Percentiles rank a stretch among this genome's conserved stretches.
Evolutionary conservation across 2,329 filamentous ascomycete species (phyloP).

Genomic region (Pyrenophora graminea): DNA sequence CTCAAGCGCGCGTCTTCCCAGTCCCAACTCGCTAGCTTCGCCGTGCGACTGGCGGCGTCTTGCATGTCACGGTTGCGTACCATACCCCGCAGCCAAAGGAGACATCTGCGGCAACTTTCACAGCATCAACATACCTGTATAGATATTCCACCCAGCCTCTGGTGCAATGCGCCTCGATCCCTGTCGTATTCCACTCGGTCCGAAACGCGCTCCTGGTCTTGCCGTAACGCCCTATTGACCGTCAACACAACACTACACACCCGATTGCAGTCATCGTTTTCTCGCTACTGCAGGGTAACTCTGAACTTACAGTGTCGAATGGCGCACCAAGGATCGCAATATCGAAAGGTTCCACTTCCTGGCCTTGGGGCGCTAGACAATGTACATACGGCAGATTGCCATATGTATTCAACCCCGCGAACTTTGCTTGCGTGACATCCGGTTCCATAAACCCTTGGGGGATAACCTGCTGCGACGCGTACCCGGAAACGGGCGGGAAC

Average conservation of each 20-base stretch:
- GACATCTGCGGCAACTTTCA: not conserved
- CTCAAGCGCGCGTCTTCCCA: not conserved
- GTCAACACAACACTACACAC: constrained; percentile 6
- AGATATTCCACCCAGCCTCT: constrained; percentile 51
- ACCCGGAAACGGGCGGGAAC: constrained; percentile 48
- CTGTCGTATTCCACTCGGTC: constrained; percentile 56
- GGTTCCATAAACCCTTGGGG: constrained; percentile 20
- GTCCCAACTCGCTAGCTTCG: not conserved
- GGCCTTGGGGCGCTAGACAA: constrained; percentile 46
- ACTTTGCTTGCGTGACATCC: constrained; percentile 42
- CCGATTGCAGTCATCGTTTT: too few species aligned
- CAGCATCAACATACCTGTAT: constrained; percentile 49
- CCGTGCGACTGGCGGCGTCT: not conserved
- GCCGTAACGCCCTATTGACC: constrained; percentile 52
- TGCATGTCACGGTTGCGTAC: not conserved
- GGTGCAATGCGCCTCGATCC: constrained; percentile 56
- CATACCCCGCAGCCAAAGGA: not conserved
- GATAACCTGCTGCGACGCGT: constrained; percentile 41
- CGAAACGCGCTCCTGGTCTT: constrained; percentile 58
- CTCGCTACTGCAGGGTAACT: too few species aligned
- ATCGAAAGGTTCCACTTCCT: constrained; percentile 51
- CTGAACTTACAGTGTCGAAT: constrained; percentile 52
- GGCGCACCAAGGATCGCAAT: constrained; percentile 56
- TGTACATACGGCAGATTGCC: constrained; percentile 56
- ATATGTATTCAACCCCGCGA: constrained; percentile 52